Evolutionary conservation across 1,284 basidiomycete genomes (phyloP), one percentile per base, ranked within the genome.

Genomic region (Microbotryum intermedium): DNA sequence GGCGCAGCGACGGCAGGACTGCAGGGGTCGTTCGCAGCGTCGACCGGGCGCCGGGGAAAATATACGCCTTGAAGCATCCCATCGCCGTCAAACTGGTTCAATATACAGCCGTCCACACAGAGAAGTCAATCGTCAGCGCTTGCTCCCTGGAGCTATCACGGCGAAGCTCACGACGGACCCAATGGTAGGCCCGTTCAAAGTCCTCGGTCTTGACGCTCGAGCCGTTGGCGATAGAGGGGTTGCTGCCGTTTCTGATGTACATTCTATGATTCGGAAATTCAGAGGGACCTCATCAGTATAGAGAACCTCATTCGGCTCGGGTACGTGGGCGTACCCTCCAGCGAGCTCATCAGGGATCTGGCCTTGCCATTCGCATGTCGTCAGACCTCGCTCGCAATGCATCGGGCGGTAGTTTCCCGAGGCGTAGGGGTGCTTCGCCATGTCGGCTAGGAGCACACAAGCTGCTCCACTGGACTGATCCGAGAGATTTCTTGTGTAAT

Each of bases 181-280:
- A 53, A 69, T 66, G 48, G 66, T 68, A 34, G 47, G 57, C 53
- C 64, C 68, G 55, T 59, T 66, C 52, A 61, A 63, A 50, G 64
- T 69, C 34, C 62, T 60, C 53, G 13, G 46, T 13, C 1, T 50
- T 49, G 50, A 44, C 44, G 23, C n/a, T 50, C 2, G 59, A 71
- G 1, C 55, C 55, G 18, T 55, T 53, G 8, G 50, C 39, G 11
- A 61, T 53, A 0, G 62, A 70, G 1, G 78, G 77, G 59, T 79
- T 79, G n/a, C 76, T 76, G 13, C 78, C 79, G 61, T 80, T 79
- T 48, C 79, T 69, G 30, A 79, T 74, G 61, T 80, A 80, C 69
- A 64, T 47, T 5, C 62, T 64, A 53, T 18, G 4, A 2, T 25
- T 0, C 10, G 16, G 30, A 4, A 20, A 7, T 39, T 3, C 18